Base-by-base conservation (phyloP, 169 alveolate species). In the Besnoitia besnoiti region DNA sequence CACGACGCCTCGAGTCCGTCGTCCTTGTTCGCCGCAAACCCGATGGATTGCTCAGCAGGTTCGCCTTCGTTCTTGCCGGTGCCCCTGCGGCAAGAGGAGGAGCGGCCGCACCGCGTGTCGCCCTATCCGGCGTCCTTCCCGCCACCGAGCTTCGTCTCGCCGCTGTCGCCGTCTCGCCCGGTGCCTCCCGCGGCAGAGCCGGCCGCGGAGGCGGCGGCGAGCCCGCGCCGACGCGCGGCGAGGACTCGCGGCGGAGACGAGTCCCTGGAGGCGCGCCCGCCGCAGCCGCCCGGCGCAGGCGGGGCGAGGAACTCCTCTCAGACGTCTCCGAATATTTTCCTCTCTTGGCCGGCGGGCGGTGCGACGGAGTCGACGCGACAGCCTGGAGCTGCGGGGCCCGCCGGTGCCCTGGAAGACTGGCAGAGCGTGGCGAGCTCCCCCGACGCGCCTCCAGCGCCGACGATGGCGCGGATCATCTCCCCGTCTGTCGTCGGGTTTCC, bases 81-180 rank as follows among this genome's bases (percentile, higher is more conserved):
- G 27, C n/a, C 82, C 46, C n/a, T 73, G 47, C 67, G 14, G 14
- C 67, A 51, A 51, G 21, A 14, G 46, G 82, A 19, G 46, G 82
- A 73, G 39, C 14, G n/a, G 14, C 82, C 82, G 16, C 82, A n/a
- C n/a, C 82, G 82, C 39, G 82, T 73, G 40, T 73, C 82, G 3
- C 82, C 82, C 47, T 73, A 73, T 73, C 82, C 82, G n/a, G 46
- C 82, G 2, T 19, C 82, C 21, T 37, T 73, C 82, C 82, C 82
- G 8, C n/a, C 82, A 16, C 39, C 46, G 12, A 3, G 39, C 5
- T 37, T 73, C 82, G 46, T 10, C 44, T 21, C 67, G 67, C 30
- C 67, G 33, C 5, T 55, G 67, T 5, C 67, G 12, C 33, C n/a
- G 67, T 16, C 46, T 42, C 82, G 27, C n/a, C 82, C 40, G 46